A percentile compares a stretch with the other conserved stretches of the same genome.
These are phyloP conservation scores for Elsinoe perseae DNA, from an alignment of 2,329 filamentous ascomycete genomes.

Conservation along the genomic window DNA sequence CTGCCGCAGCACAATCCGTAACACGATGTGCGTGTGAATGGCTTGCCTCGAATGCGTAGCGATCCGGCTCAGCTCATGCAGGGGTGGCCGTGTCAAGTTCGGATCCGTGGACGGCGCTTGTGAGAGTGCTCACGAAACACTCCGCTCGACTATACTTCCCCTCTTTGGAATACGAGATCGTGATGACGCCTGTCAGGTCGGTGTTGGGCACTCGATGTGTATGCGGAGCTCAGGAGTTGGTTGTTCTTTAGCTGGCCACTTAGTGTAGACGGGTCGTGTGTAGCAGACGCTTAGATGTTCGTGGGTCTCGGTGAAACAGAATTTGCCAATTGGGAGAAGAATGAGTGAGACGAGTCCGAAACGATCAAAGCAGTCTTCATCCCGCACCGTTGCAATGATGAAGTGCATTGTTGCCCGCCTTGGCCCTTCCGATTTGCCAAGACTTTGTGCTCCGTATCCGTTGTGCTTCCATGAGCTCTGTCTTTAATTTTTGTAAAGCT, in stretches of 20 bases:
- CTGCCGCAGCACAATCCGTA: neutral
- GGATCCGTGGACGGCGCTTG: neutral
- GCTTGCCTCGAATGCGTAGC: neutral
- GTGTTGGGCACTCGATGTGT: constrained; percentile 1
- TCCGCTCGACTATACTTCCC: neutral
- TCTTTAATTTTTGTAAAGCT: constrained; percentile 8
- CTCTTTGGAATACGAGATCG: neutral
- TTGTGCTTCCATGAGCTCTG: neutral
- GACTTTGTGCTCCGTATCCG: neutral
- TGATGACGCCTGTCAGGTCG: neutral
- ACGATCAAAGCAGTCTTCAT: neutral
- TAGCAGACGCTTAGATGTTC: neutral
- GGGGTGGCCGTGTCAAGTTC: neutral
- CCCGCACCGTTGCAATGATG: constrained; percentile 4
- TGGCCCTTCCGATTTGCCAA: neutral
- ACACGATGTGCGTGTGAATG: neutral
- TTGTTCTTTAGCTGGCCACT: neutral
- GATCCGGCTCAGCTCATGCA: neutral
- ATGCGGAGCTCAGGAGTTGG: neutral
- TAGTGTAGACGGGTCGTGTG: neutral
- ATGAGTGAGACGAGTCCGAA: constrained; percentile 1
- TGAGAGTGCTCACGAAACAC: neutral
- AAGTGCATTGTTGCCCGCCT: neutral
- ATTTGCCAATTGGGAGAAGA: neutral
- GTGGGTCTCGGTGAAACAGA: neutral